A percentile compares a stretch with the other conserved stretches of the same genome.
phyloP scores from a whole-genome alignment of 192 early-diverging fungal species.

The Nowakowskiella sp. region DNA sequence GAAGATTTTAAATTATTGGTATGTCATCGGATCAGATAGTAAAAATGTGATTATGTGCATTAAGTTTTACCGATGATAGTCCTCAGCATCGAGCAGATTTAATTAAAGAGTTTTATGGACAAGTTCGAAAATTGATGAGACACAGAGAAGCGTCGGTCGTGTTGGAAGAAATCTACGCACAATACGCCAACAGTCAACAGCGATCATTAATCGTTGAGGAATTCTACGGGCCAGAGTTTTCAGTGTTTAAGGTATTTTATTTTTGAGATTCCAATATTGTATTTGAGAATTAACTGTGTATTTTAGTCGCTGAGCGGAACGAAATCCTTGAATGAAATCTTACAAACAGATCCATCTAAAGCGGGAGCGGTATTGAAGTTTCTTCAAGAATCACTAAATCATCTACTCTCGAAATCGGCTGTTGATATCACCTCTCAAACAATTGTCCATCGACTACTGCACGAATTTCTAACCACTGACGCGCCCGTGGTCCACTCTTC shows the following conservation, averaged over 20 bases:
- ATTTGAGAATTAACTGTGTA: slow-evolving; percentile 9
- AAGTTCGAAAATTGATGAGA: slow-evolving; percentile 73
- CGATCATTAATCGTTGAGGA: slow-evolving; percentile 69
- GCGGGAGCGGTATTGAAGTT: slow-evolving; percentile 63
- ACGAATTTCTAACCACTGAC: slow-evolving; percentile 70
- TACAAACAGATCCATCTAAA: slow-evolving; percentile 58
- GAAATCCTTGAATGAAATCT: slow-evolving; percentile 42
- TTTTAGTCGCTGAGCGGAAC: slow-evolving; percentile 6
- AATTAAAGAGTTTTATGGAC: slow-evolving; percentile 69
- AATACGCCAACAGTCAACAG: slow-evolving; percentile 71
- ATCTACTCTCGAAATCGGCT: slow-evolving; percentile 79
- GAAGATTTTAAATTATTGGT: slow-evolving; percentile 80
- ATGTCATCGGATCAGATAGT: slow-evolving; percentile 2
- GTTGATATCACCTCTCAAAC: slow-evolving; percentile 53
- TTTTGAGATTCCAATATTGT: background rate
- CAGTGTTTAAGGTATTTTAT: slow-evolving; percentile 62
- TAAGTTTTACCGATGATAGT: slow-evolving; percentile 11
- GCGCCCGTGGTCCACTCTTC: slow-evolving; percentile 47
- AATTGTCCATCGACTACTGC: slow-evolving; percentile 78
- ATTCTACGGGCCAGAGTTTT: slow-evolving; percentile 90
- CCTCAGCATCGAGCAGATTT: slow-evolving; percentile 59
- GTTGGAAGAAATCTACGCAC: slow-evolving; percentile 75
- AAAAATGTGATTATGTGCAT: background rate
- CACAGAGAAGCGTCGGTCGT: slow-evolving; percentile 84
- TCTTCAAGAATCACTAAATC: slow-evolving; percentile 55